Base-by-base conservation (phyloP, 371 early-diverging fungal genomes). In the Sporodiniella umbellata region DNA sequence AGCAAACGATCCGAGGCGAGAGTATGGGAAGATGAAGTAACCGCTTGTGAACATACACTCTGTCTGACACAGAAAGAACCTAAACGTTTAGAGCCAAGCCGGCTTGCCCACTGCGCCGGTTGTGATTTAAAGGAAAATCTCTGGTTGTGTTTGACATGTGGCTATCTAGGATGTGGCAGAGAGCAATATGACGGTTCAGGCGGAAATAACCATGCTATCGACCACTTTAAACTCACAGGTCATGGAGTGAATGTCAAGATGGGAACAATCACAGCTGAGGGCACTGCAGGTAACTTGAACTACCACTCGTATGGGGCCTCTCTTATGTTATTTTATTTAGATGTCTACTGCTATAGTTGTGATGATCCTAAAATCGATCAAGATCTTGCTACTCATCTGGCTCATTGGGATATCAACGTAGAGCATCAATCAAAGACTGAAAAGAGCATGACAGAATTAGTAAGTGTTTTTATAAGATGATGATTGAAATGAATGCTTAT, bases 181-280 rank as follows among this genome's bases (percentile, higher is more conserved):
- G 79, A 84, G 50, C 99, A 99, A 66, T 96, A 86, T 66, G 99
- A 94, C 40, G 99, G 99, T 3, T 70, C 85, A n/a, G 96, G 96
- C n/a, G 99, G 99, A n/a, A 99, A 99, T 68, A 93, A 96, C 23
- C 99, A 99, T 70, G 98, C 90, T 2, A 58, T 94, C 40, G 80
- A 78, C 0, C 99, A 99, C 75, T 96, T 78, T 64, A 81, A 92
- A 38, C 52, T 70, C 12, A 92, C 92, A 0, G 86, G 84, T 0
- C 99, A 99, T 64, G 79, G 81, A 8, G 86, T 94, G 0, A 84
- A 89, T 40, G 86, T 90, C 37, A 96, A 97, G 56, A 75, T 96
- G 8, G 99, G 99, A 3, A 96, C 99, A 0, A 96, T 98, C 44
- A 95, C 96, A 11, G 92, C 96, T n/a, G 97, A 96, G 61, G 97